These are phyloP conservation scores for Leptosphaerulina australis DNA, from an alignment of 2,329 filamentous ascomycete species.

Conservation along the genomic window DNA sequence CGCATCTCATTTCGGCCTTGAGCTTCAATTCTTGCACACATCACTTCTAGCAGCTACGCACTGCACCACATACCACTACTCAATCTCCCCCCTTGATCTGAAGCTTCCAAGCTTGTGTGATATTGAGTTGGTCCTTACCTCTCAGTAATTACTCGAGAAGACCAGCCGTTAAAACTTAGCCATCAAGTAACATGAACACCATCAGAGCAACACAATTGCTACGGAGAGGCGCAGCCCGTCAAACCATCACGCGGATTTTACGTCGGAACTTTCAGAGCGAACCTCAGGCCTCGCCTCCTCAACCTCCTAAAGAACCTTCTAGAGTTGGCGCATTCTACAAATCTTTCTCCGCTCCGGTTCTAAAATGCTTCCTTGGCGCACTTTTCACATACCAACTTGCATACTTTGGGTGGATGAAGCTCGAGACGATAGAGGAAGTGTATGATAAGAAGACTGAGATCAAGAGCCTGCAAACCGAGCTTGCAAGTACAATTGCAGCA, in stretches of 20 bases:
- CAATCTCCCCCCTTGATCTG: no score
- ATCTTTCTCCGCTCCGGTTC: conserved; percentile 73
- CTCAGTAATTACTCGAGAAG: no score
- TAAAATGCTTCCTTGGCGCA: conserved; percentile 75
- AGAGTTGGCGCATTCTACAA: conserved; percentile 68
- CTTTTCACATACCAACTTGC: conserved; percentile 78
- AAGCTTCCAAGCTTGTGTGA: no score
- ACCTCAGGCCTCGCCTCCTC: conserved; percentile 6
- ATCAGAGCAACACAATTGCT: not conserved
- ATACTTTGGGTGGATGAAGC: conserved; percentile 75
- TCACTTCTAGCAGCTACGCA: no score
- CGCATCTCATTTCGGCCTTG: no score
- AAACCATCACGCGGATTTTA: not conserved
- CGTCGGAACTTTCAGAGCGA: conserved; percentile 7
- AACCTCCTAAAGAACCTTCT: conserved; percentile 47
- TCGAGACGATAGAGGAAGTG: conserved; percentile 74
- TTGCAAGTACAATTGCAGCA: conserved; percentile 29
- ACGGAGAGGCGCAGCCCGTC: conserved; percentile 6
- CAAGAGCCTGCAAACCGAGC: conserved; percentile 28
- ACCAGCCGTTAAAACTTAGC: not conserved
- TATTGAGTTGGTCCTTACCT: no score
- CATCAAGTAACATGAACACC: not conserved
- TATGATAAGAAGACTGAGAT: conserved; percentile 53
- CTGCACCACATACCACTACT: no score
- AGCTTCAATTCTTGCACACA: not conserved